Percentiles rank a stretch among this genome's conserved stretches.
Evolutionary conservation across 306 rosid genomes (phyloP).

Genomic region (Begonia masoniana): DNA sequence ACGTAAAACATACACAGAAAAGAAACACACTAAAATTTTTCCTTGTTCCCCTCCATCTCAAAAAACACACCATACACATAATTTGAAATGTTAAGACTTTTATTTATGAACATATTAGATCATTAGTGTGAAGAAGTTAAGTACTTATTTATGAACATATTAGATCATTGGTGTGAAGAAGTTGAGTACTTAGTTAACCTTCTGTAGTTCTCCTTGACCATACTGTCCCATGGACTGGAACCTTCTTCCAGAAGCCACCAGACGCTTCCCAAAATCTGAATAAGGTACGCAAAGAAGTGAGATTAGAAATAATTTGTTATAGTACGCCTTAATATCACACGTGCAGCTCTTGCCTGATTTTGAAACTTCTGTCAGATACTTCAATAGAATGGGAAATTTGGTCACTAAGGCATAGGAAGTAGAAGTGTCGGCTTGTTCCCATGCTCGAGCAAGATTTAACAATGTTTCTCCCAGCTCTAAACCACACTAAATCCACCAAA

Average conservation of each 20-base stretch:
- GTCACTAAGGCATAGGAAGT: slow-evolving; percentile 47
- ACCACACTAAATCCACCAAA: slow-evolving; percentile 50
- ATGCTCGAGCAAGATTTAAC: slow-evolving; percentile 75
- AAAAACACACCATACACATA: too few relatives aligned
- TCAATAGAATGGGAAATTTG: slow-evolving; percentile 51
- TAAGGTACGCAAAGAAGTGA: slow-evolving; percentile 17
- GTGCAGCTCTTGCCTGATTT: slow-evolving; percentile 55
- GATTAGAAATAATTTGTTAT: slow-evolving; percentile 14
- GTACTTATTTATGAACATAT: background rate
- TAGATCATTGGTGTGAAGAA: background rate
- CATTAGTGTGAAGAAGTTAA: background rate
- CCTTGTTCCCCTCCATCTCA: too few relatives aligned
- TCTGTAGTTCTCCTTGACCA: slow-evolving; percentile 81
- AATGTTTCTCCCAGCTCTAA: slow-evolving; percentile 69
- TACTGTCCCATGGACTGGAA: slow-evolving; percentile 93
- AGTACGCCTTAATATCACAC: slow-evolving; percentile 9
- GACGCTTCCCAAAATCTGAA: slow-evolving; percentile 76
- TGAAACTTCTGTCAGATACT: slow-evolving; percentile 38
- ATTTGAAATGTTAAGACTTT: background rate
- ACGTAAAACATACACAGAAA: too few relatives aligned
- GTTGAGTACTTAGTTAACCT: slow-evolving; percentile 27
- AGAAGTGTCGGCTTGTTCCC: slow-evolving; percentile 81
- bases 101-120: background rate
- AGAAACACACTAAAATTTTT: too few relatives aligned
- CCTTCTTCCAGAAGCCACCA: slow-evolving; percentile 71